These are phyloP conservation scores for Cryphonectria carpinicola DNA, from an alignment of 2,329 filamentous ascomycete species.

Conservation along the genomic window DNA sequence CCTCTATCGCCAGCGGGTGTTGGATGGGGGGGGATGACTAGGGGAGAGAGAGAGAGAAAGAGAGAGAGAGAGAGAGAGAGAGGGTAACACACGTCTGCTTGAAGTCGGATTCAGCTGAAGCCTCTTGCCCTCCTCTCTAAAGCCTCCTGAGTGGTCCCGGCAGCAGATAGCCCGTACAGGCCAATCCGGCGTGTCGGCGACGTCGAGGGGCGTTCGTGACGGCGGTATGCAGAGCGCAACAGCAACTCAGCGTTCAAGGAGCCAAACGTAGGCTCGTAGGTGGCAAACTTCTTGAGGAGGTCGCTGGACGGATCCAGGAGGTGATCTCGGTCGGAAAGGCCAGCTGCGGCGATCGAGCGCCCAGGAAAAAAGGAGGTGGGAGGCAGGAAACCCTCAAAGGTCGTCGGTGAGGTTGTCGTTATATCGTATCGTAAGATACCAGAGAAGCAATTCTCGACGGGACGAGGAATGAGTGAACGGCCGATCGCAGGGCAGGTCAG, in stretches of 20 bases:
- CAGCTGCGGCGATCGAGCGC: conserved; percentile 6
- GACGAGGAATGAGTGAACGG: conserved; percentile 8
- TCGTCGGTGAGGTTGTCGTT: conserved; percentile 5
- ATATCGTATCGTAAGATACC: conserved; percentile 18
- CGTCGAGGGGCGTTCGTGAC: conserved; percentile 17
- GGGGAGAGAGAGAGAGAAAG: neutral
- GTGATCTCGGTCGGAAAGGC: conserved; percentile 22
- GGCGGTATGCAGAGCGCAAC: conserved; percentile 10
- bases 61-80: too few relatives aligned
- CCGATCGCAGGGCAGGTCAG: neutral
- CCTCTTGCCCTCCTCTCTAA: conserved; percentile 14
- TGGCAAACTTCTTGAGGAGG: conserved; percentile 7
- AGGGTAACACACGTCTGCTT: conserved; percentile 22
- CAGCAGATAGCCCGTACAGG: conserved; percentile 7
- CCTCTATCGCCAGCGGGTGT: neutral
- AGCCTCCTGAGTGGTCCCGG: conserved; percentile 14
- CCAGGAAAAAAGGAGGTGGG: conserved; percentile 8
- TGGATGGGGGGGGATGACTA: neutral
- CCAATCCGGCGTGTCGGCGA: conserved; percentile 13
- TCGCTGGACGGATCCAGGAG: conserved; percentile 19
- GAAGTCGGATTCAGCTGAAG: conserved; percentile 20
- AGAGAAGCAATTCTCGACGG: conserved; percentile 18
- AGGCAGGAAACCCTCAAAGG: neutral
- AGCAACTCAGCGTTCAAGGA: neutral
- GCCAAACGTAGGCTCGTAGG: conserved; percentile 12